Conservation (phyloP, 2,329 filamentous ascomycete genomes). For the Phaeosphaeria sp. region DNA sequence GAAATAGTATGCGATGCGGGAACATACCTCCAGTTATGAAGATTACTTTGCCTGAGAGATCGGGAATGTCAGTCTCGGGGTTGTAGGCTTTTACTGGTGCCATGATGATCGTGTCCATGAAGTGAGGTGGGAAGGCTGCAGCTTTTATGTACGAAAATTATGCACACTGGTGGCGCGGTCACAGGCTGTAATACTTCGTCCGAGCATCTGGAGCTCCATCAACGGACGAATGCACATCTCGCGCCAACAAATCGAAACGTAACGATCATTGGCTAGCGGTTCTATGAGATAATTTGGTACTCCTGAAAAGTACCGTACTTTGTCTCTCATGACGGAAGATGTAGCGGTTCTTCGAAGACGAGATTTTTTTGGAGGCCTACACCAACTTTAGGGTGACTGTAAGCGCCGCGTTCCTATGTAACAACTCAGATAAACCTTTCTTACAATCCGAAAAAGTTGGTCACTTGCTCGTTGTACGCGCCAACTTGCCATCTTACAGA, state of each 20-base stretch:
- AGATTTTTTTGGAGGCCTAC: too few relatives aligned
- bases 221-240: not conserved
- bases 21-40: constrained; percentile 18
- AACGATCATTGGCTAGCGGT: too few relatives aligned
- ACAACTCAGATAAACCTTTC: too few relatives aligned
- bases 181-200: not conserved
- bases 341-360: too few relatives aligned
- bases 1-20: not conserved
- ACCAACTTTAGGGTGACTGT: too few relatives aligned
- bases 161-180: not conserved
- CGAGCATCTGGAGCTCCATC: not conserved
- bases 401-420: too few relatives aligned
- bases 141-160: not conserved
- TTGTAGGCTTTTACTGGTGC: not conserved
- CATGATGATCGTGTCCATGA: not conserved
- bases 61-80: constrained; percentile 9
- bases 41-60: constrained; percentile 13
- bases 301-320: too few relatives aligned
- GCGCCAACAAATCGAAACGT: not conserved
- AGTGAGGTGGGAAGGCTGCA: not conserved
- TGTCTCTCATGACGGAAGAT: too few relatives aligned
- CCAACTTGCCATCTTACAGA: too few relatives aligned
- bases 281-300: too few relatives aligned
- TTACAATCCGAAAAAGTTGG: too few relatives aligned
- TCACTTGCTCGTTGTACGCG: too few relatives aligned